Evolutionary conservation across 495 filamentous ascomycete species (phyloP).

Genomic region (Lindgomyces ingoldianus): DNA sequence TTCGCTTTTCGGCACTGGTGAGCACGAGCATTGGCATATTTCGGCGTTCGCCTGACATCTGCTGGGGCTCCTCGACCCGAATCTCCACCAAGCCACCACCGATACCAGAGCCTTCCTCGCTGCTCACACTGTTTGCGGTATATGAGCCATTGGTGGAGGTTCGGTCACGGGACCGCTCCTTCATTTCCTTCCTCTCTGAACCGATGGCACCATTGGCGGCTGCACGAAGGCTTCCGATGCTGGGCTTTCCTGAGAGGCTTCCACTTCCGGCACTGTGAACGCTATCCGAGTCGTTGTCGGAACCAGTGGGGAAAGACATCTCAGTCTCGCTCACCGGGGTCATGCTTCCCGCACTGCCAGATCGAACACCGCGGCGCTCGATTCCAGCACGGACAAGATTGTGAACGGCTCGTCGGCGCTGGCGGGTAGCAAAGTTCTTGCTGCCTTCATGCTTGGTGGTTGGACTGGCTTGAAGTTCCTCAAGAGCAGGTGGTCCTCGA

Average conservation of each 20-base stretch:
- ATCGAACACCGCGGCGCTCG: constrained; percentile 72
- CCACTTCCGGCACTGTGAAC: constrained; percentile 77
- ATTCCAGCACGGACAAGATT: constrained; percentile 88
- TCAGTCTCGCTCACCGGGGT: constrained; percentile 88
- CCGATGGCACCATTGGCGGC: constrained; percentile 82
- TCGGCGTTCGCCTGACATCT: constrained; percentile 60
- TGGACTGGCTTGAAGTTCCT: constrained; percentile 86
- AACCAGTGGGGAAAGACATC: constrained; percentile 63
- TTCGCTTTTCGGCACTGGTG: constrained; percentile 88
- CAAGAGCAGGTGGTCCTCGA: constrained; percentile 85
- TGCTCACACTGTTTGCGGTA: constrained; percentile 64
- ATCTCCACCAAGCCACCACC: constrained; percentile 57
- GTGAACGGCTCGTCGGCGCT: constrained; percentile 86
- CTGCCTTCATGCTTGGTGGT: constrained; percentile 94
- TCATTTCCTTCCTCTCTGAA: constrained; percentile 66
- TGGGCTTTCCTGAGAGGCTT: constrained; percentile 75
- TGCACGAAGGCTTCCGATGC: constrained; percentile 76
- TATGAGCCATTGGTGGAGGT: constrained; percentile 52
- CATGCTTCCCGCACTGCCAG: constrained; percentile 71
- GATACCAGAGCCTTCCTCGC: constrained; percentile 57
- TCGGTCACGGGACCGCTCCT: constrained; percentile 56
- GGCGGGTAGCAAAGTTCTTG: constrained; percentile 96
- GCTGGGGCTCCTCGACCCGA: constrained; percentile 49
- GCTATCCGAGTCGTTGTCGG: constrained; percentile 78
- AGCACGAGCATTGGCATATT: constrained; percentile 86